These are phyloP conservation scores for Cordyceps javanica DNA, from an alignment of 2,329 filamentous ascomycete species.

Conservation along the genomic window DNA sequence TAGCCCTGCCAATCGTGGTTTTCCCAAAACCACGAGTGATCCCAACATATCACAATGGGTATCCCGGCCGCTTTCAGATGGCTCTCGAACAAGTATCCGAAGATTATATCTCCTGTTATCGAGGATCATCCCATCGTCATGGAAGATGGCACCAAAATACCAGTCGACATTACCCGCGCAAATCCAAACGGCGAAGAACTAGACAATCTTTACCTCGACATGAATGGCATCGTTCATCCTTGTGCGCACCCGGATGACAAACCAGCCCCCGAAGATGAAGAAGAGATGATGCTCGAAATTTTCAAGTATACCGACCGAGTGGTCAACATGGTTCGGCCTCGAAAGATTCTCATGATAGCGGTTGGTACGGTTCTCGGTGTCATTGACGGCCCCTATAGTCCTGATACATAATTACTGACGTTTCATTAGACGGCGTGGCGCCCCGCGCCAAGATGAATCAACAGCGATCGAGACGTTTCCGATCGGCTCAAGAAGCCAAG, in stretches of 20 bases:
- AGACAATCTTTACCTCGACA: conserved; percentile 96
- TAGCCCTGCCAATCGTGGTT: neutral
- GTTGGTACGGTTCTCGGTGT: conserved; percentile 57
- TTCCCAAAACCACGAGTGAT: neutral
- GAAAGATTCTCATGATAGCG: conserved; percentile 95
- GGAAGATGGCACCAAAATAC: conserved; percentile 73
- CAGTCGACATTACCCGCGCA: conserved; percentile 73
- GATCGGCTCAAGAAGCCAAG: conserved; percentile 86
- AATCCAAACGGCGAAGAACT: conserved; percentile 98
- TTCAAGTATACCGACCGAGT: conserved; percentile 99
- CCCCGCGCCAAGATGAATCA: conserved; percentile 99
- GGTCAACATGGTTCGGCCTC: conserved; percentile 95
- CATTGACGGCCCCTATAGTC: neutral
- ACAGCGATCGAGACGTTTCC: conserved; percentile 91
- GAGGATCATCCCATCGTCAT: conserved; percentile 79
- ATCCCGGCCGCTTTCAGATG: conserved; percentile 93
- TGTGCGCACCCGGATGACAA: conserved; percentile 96
- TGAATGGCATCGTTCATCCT: conserved; percentile 99
- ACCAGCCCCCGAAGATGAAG: conserved; percentile 85
- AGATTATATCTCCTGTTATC: conserved; percentile 87
- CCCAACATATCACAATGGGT: conserved; percentile 59
- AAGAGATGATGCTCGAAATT: conserved; percentile 98
- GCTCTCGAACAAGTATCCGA: conserved; percentile 95
- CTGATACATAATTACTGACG: conserved; percentile 21
- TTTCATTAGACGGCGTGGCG: conserved; percentile 74